Evolutionary conservation across 1,284 basidiomycete species (phyloP), one percentile per base, ranked within the genome.

Genomic region (Spongispora temasekensis): DNA sequence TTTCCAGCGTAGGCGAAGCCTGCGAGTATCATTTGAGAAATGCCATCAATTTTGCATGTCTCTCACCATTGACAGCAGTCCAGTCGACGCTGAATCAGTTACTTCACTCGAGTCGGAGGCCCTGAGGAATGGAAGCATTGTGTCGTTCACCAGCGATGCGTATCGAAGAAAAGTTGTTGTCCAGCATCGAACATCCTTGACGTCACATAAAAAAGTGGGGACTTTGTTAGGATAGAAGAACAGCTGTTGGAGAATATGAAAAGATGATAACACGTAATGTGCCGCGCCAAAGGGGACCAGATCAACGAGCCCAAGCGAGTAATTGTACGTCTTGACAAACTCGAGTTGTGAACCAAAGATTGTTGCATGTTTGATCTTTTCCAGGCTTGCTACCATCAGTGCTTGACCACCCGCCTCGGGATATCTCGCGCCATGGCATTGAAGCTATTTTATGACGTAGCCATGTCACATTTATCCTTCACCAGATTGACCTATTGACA

Each of bases 391-490:
- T 30, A 75, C 56, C 15, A 93, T 88, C 2, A 69, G 67, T 6
- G 67, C 67, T 0, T 76, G 73, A 0, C 85, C 78, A 10, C 76
- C 76, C 2, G 76, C 69, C 0, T 90, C 91, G 0, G 94, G 94
- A 66, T 83, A 93, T 35, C 94, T 82, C 1, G 91, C 89, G 1
- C 92, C 90, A 68, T 95, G 93, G 5, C 94, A 79, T 75, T 94
- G 89, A 9, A 96, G 73, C 91, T 94, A 12, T 55, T 48, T 27
- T 25, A 17, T 50, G 12, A 9, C 25, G 23, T 28, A 28, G 19
- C 17, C 46, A n/a, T n/a, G n/a, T n/a, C n/a, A n/a, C n/a, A n/a
- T n/a, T n/a, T n/a, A n/a, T n/a, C n/a, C n/a, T n/a, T 50, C 27
- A 50, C 46, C 46, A 50, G 25, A 28, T 50, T 50, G 17, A 28